phyloP scores from a whole-genome alignment of 495 filamentous ascomycete species.

The Xylaria bambusicola region DNA sequence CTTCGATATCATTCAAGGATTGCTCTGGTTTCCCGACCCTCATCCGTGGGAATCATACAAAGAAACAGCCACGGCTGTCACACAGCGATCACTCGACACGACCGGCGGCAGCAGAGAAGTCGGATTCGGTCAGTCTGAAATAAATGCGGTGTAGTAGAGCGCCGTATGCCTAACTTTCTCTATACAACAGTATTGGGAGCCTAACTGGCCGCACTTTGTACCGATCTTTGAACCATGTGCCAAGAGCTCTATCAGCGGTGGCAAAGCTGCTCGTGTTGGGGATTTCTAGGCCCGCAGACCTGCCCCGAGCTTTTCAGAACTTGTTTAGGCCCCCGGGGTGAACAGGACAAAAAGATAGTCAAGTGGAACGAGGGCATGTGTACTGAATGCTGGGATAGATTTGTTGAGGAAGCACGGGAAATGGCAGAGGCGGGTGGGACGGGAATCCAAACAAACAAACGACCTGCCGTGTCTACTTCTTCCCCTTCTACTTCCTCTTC shows the following conservation, averaged over 20 bases:
- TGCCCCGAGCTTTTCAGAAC: constrained; percentile 33
- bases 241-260: constrained; percentile 36
- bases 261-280: constrained; percentile 34
- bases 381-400: constrained; percentile 36
- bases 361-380: constrained; percentile 40
- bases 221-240: constrained; percentile 25
- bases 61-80: neutral
- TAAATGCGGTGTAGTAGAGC: neutral
- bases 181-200: neutral
- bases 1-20: neutral
- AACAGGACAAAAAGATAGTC: constrained; percentile 32
- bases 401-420: constrained; percentile 32
- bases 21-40: neutral
- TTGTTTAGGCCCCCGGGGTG: constrained; percentile 34
- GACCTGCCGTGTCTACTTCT: constrained; percentile 20
- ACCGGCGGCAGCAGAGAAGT: neutral
- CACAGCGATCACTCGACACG: neutral
- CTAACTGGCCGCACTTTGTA: neutral
- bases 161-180: neutral
- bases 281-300: constrained; percentile 31
- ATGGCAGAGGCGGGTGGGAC: constrained; percentile 34
- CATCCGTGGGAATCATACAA: no score
- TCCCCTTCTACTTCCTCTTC: constrained; percentile 24
- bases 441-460: constrained; percentile 15
- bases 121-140: neutral